Conservation (phyloP, 2,329 filamentous ascomycete genomes). For the Paraphoma chrysanthemicola region DNA sequence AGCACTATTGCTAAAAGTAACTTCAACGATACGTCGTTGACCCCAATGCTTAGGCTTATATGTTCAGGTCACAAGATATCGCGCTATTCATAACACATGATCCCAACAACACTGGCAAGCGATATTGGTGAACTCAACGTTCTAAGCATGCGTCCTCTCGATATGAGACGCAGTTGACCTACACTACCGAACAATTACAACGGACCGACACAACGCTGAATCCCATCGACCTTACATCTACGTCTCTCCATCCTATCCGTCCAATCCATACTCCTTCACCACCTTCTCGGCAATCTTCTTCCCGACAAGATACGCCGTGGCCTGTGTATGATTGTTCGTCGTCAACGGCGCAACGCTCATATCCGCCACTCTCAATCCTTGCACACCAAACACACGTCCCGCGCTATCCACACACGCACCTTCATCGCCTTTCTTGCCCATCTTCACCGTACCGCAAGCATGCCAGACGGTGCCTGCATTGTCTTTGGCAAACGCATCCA, state of each 20-base stretch:
- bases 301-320: constrained; percentile 44
- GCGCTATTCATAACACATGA: no score
- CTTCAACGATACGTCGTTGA: no score
- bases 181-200: no score
- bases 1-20: no score
- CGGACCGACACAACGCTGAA: no score
- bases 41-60: no score
- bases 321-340: constrained; percentile 45
- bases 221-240: not conserved
- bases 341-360: constrained; percentile 42
- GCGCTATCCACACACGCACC: constrained; percentile 47
- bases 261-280: constrained; percentile 36
- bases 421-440: constrained; percentile 43
- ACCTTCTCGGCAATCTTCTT: constrained; percentile 44
- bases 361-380: constrained; percentile 50
- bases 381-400: constrained; percentile 47
- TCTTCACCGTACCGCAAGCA: constrained; percentile 45
- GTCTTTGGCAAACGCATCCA: constrained; percentile 47
- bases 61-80: no score
- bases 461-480: constrained; percentile 45
- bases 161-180: no score
- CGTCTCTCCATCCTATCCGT: not conserved
- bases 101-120: no score
- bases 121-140: no score
- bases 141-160: no score